Evolutionary conservation across 805 yeast genomes (phyloP).

Genomic region (Saturnispora saitoi): DNA sequence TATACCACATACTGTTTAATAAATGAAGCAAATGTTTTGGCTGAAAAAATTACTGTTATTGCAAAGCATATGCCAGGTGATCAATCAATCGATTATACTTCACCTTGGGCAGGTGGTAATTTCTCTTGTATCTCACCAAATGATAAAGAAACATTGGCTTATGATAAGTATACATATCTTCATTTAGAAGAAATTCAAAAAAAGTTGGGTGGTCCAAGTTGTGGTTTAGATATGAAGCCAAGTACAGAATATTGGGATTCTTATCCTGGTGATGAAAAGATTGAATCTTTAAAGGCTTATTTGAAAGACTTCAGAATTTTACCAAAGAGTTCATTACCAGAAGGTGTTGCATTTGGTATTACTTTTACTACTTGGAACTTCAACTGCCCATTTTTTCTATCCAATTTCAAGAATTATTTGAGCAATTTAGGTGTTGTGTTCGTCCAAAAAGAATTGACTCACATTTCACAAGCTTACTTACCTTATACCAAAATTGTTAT

Average conservation of each 20-base stretch:
- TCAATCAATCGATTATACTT: constrained; percentile 61
- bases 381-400: constrained; percentile 58
- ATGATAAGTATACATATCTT: constrained; percentile 50
- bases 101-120: constrained; percentile 75
- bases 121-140: constrained; percentile 53
- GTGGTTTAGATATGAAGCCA: constrained; percentile 48
- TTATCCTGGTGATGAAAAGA: constrained; percentile 37
- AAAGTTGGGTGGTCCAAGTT: constrained; percentile 40
- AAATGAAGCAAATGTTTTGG: constrained; percentile 31
- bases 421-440: constrained; percentile 43
- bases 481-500: constrained; percentile 41
- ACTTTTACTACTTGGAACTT: constrained; percentile 56
- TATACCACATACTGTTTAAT: constrained; percentile 49
- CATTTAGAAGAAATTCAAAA: constrained; percentile 36
- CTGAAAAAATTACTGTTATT: constrained; percentile 42
- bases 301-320: constrained; percentile 39
- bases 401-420: constrained; percentile 38
- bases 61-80: constrained; percentile 76
- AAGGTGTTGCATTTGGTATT: constrained; percentile 50
- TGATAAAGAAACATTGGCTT: constrained; percentile 40
- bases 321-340: constrained; percentile 34
- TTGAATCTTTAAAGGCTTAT: constrained; percentile 40
- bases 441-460: constrained; percentile 36
- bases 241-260: constrained; percentile 54
- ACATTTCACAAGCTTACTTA: constrained; percentile 47